Evolutionary conservation across 371 early-diverging fungal species (phyloP), one percentile per base, ranked within the genome.

Genomic region (Lichtheimia ramosa): DNA sequence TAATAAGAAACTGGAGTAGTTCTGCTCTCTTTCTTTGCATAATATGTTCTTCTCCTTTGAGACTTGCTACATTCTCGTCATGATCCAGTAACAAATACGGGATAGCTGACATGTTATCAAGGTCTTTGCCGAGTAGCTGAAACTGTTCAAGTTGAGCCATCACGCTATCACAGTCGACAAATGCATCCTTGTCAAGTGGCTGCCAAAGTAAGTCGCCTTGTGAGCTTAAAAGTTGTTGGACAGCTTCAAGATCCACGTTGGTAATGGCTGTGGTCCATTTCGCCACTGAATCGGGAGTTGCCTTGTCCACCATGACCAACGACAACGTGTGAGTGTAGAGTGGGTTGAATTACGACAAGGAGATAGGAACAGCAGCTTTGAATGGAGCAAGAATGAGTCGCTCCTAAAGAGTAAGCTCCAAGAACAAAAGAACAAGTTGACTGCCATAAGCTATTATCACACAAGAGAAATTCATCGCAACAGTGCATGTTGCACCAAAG

Each of bases 161-260:
- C 18, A 63, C 20, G 12, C 52, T 25, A 12, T 43, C 58, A 24
- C 50, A 39, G 43, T 63, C 48, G 7, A 51, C 43, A 10, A 73
- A 50, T 46, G n/a, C 46, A n/a, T n/a, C 18, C n/a, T 18, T 46
- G 46, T n/a, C 46, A 6, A 46, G n/a, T 21, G 77, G 66, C 6
- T 59, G 61, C 72, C 72, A 74, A 50, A 74, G 50, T 43, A 77
- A 51, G 12, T 72, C 69, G 18, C 74, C 72, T 23, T 70, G 63
- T 15, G 61, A 42, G 43, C 59, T 27, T 8, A 66, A 40, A 10
- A 72, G 59, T 25, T 21, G 43, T 27, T 69, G 56, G 1, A 68
- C 63, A 39, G 40, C 54, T 23, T 55, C 61, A 3, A 66, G 60
- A 56, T 75, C 65, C 15, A 64, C 25, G 27, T 66, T 46, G 15